These are phyloP conservation scores for Populus tomentosa DNA, from an alignment of 441 rosid species.

Conservation along the genomic window DNA sequence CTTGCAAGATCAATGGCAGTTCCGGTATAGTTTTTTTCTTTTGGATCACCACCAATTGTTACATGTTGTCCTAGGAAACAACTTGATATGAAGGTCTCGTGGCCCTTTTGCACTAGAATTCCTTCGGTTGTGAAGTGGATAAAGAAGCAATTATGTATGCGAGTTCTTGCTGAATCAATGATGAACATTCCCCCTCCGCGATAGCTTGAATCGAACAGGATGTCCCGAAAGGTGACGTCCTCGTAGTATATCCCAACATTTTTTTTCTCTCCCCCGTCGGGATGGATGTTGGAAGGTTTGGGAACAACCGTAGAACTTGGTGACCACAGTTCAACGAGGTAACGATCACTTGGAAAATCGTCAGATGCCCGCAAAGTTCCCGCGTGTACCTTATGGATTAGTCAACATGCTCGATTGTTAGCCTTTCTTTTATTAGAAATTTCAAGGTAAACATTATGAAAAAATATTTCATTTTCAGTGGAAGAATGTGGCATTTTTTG, in stretches of 20 bases:
- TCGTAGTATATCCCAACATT: slow-evolving; percentile 36
- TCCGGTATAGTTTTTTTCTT: slow-evolving; percentile 48
- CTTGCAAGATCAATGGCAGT: slow-evolving; percentile 52
- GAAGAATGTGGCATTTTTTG: no score
- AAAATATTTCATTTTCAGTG: not conserved
- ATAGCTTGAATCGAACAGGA: slow-evolving; percentile 57
- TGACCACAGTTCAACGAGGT: slow-evolving; percentile 51
- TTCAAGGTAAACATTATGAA: no score
- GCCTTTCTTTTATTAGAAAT: no score
- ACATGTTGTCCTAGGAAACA: slow-evolving; percentile 59
- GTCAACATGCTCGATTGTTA: no score
- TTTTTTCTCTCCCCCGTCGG: not conserved
- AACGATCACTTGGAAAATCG: slow-evolving; percentile 42
- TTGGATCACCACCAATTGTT: slow-evolving; percentile 50
- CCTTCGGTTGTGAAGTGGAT: slow-evolving; percentile 66
- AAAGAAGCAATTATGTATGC: slow-evolving; percentile 48
- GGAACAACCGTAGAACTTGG: slow-evolving; percentile 26
- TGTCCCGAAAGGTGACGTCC: slow-evolving; percentile 51
- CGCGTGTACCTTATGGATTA: slow-evolving; percentile 40
- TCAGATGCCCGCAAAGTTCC: slow-evolving; percentile 59
- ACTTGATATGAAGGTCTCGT: slow-evolving; percentile 57
- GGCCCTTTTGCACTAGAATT: slow-evolving; percentile 54
- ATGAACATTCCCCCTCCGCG: slow-evolving; percentile 57
- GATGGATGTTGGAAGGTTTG: not conserved
- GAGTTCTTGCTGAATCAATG: slow-evolving; percentile 46